Base-by-base conservation (phyloP, 2,329 filamentous ascomycete species). In the Fusarium sp. region DNA sequence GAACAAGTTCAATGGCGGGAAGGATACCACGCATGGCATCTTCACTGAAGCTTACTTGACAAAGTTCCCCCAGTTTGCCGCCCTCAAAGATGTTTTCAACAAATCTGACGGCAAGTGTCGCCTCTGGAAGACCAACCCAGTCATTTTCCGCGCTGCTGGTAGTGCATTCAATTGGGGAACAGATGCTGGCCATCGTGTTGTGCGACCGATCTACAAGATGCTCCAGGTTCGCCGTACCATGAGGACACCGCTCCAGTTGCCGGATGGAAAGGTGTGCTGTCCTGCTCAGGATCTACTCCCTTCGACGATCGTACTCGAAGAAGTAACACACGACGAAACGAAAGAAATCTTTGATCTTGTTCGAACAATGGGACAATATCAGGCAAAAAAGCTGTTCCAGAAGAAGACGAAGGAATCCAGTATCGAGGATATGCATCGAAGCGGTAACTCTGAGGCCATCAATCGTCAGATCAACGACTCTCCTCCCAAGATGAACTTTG, bases 281-380 rank as follows among this genome's bases (percentile, higher is more conserved):
- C 24, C 24, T 47, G 44, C 44, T 20, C 44, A 28, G 10, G 18
- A 47, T 47, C 24, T 28, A 6, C 13, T 47, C 0, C 44, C 24
- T 6, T 15, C 44, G 0, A 4, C 18, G 12, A 26, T 20, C 12
- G 12, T 26, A 6, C 8, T 22, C 3, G 44, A 47, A 47, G 24
- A 22, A 47, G 24, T 22, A 22, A 7, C 24, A 7, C 24, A 47
- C 0, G 12, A 47, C 8, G 44, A 47, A 28, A 47, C 12, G 18
- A 3, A 10, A 6, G 7, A 20, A 0, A 22, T 41, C 1, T 1
- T 9, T 14, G 13, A 41, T 41, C 0, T 0, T 6, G 38, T 41
- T 41, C 38, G 22, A 3, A 6, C 0, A 0, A 45, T 20, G 24
- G 24, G 44, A 14, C 24, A 28, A 8, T 0, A 7, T 12, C 44